Conservation (phyloP, 2,329 filamentous ascomycete genomes). For the Nakataea oryzae region DNA sequence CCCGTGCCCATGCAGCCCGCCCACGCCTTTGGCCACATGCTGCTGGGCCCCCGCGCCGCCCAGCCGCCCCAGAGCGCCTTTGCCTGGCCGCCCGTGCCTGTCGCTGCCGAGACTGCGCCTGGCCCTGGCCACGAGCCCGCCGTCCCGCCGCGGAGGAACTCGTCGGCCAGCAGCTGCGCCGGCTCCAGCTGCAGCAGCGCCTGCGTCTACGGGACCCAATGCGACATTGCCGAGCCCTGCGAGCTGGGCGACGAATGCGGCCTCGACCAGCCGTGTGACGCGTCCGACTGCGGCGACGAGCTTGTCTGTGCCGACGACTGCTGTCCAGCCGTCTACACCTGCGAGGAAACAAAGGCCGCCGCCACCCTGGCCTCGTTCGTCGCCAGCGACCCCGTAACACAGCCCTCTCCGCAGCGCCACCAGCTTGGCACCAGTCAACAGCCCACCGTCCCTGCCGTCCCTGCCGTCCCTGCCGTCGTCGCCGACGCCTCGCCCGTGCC, state of each 20-base stretch:
- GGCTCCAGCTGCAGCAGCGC: background rate
- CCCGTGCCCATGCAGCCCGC: background rate
- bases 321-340: constrained; percentile 5
- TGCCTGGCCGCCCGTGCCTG: background rate
- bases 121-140: background rate
- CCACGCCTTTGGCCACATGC: background rate
- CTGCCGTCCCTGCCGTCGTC: too few relatives aligned
- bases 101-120: background rate
- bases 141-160: background rate
- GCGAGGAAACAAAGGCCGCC: constrained; percentile 11
- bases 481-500: background rate
- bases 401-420: background rate
- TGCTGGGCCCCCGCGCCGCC: background rate
- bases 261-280: constrained; percentile 8
- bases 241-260: background rate
- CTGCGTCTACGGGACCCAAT: background rate
- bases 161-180: background rate
- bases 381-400: background rate
- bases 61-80: background rate
- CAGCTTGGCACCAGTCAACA: background rate
- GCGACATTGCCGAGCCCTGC: background rate
- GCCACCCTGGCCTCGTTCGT: constrained; percentile 4
- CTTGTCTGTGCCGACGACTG: constrained; percentile 10
- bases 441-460: background rate
- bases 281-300: constrained; percentile 9